These are phyloP conservation scores for Cladophialophora carrionii DNA, from an alignment of 2,329 filamentous ascomycete genomes.

Conservation along the genomic window DNA sequence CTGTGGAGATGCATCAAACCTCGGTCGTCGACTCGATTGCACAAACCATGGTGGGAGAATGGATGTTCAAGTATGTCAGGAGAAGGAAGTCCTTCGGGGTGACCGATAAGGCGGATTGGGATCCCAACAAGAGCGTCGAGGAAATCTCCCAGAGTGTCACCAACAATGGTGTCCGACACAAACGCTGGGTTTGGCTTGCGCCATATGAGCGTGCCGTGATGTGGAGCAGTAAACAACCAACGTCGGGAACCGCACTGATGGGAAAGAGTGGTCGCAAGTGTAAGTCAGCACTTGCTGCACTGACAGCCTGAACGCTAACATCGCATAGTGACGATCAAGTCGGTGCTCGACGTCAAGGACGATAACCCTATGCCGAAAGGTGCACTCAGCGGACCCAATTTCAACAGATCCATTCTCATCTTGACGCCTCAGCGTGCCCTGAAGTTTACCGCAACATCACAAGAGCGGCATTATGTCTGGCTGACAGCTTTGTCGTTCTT, in stretches of 20 bases:
- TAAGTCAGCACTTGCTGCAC: conserved; percentile 57
- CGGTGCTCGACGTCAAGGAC: conserved; percentile 94
- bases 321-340: conserved; percentile 81
- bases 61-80: conserved; percentile 55
- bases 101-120: conserved; percentile 61
- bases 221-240: conserved; percentile 98
- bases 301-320: conserved; percentile 41
- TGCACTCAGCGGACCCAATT: conserved; percentile 55
- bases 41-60: conserved; percentile 94
- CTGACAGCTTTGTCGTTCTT: conserved; percentile 92
- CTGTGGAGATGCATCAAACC: conserved; percentile 66
- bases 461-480: conserved; percentile 93
- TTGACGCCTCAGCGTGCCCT: conserved; percentile 89
- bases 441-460: conserved; percentile 84
- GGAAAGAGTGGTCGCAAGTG: conserved; percentile 93
- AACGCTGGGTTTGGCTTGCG: conserved; percentile 97
- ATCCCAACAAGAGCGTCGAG: conserved; percentile 60
- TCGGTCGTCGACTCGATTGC: conserved; percentile 95
- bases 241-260: conserved; percentile 80
- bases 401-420: conserved; percentile 93
- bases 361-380: conserved; percentile 83
- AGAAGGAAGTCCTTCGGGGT: conserved; percentile 85
- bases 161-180: conserved; percentile 73
- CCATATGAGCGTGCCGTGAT: conserved; percentile 95
- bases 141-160: conserved; percentile 72